These are phyloP conservation scores for Yamadazyma scolyti DNA, from an alignment of 805 yeast genomes.

Conservation along the genomic window DNA sequence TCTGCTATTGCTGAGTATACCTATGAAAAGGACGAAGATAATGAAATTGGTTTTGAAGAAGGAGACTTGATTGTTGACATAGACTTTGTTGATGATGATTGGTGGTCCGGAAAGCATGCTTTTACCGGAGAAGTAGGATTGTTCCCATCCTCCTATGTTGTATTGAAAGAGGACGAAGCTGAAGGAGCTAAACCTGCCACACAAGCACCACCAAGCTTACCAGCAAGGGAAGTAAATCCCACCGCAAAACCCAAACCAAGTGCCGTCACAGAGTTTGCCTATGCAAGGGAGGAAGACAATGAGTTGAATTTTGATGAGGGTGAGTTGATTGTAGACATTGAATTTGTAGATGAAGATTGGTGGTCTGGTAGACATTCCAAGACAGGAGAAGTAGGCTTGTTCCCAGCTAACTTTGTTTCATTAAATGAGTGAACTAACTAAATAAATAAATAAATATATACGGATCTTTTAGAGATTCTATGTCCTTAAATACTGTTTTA, in stretches of 20 bases:
- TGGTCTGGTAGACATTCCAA: conserved; percentile 78
- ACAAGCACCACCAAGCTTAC: conserved; percentile 15
- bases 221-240: conserved; percentile 9
- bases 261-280: conserved; percentile 71
- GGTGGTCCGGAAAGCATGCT: conserved; percentile 53
- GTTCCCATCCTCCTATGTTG: conserved; percentile 56
- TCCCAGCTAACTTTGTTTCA: conserved; percentile 86
- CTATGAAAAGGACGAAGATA: conserved; percentile 70
- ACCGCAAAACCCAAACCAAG: conserved; percentile 20
- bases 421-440: conserved; percentile 10
- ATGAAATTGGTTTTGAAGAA: conserved; percentile 64
- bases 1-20: conserved; percentile 82
- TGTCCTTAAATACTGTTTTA: conserved; percentile 23
- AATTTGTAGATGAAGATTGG: conserved; percentile 93
- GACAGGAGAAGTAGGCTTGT: conserved; percentile 74
- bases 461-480: conserved; percentile 3
- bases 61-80: conserved; percentile 67
- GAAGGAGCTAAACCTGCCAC: conserved; percentile 9
- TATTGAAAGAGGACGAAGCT: conserved; percentile 23
- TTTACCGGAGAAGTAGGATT: conserved; percentile 48
- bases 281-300: conserved; percentile 90
- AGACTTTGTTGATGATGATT: conserved; percentile 69
- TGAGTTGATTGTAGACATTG: conserved; percentile 76
- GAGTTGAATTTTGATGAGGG: conserved; percentile 85
- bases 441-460: conserved; percentile 2